These are phyloP conservation scores for Metschnikowia reukaufii DNA, from an alignment of 805 yeast species.

Conservation along the genomic window DNA sequence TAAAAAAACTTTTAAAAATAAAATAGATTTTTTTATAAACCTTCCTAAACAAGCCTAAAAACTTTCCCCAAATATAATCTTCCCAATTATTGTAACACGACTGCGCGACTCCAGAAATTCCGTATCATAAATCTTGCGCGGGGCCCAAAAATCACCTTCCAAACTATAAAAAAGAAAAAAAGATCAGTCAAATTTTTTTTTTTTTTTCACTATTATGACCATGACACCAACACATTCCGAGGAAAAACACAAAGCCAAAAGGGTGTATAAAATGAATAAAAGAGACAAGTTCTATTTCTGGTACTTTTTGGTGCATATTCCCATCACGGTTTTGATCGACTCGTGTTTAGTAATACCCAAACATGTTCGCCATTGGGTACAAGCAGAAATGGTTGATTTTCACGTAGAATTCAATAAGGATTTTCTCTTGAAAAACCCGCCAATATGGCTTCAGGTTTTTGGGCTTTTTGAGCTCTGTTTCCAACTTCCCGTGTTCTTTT, in stretches of 20 bases:
- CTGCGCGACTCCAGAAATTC: too few relatives aligned
- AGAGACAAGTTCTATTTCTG: conserved; percentile 47
- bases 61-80: too few relatives aligned
- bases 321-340: conserved; percentile 75
- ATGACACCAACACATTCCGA: background rate
- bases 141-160: too few relatives aligned
- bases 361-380: conserved; percentile 46
- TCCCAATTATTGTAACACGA: too few relatives aligned
- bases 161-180: background rate
- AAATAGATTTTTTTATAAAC: too few relatives aligned
- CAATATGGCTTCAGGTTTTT: conserved; percentile 72
- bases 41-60: too few relatives aligned
- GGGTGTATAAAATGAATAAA: conserved; percentile 12
- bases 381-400: conserved; percentile 49
- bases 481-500: conserved; percentile 77
- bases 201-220: background rate
- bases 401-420: conserved; percentile 72
- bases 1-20: too few relatives aligned
- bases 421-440: conserved; percentile 57
- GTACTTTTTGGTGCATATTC: conserved; percentile 65
- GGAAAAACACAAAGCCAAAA: background rate
- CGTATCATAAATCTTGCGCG: too few relatives aligned
- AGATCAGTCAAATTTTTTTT: background rate
- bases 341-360: conserved; percentile 67
- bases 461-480: conserved; percentile 70